Base-by-base conservation (phyloP, 352 stramenopile species). In the Globisporangium perplexum region DNA sequence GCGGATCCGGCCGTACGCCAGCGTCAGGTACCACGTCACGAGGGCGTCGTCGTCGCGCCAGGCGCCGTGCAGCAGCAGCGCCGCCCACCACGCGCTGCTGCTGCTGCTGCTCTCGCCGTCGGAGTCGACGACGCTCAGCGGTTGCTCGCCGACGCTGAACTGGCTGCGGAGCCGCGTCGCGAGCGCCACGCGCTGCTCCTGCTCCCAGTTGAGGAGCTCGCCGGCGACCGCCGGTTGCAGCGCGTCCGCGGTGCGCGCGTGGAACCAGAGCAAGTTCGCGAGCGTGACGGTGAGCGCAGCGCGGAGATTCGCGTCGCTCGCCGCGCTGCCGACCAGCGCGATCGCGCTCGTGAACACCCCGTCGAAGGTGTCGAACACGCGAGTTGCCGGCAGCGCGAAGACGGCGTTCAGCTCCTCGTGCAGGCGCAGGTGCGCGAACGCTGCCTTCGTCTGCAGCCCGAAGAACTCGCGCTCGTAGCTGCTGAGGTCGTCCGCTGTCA, bases 391-490 rank as follows among this genome's bases (percentile, higher is more conserved):
- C 4, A 74, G 22, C 8, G 44, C 45, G 5, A 87, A 55, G 17
- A 81, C 28, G 15, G 45, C 15, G 11, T 47, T 20, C 51, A 69
- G 3, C 30, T 33, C 11, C 11, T 57, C 17, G 20, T n/a, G n/a
- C n/a, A 48, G 72, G 24, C 14, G 54, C 26, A 63, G 68, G 56
- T 35, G 53, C 61, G 59, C 54, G 57, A 70, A 76, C 26, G 85
- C 59, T 7, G 76, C 74, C 35, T 88, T 88, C 14, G 76, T 59
- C 15, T 67, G 66, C 20, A 86, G 62, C 8, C 76, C 81, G 59
- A 91, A 88, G 41, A 60, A 55, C 35, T 43, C 33, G 18, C 45
- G 33, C 28, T 68, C 47, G 44, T 50, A 38, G 11, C 7, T 14
- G 0, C 28, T 23, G 11, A 63, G 45, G 45, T 64, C 31, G 14